These are phyloP conservation scores for Trichoderma atroviride DNA, from an alignment of 2,329 filamentous ascomycete genomes.

Conservation along the genomic window DNA sequence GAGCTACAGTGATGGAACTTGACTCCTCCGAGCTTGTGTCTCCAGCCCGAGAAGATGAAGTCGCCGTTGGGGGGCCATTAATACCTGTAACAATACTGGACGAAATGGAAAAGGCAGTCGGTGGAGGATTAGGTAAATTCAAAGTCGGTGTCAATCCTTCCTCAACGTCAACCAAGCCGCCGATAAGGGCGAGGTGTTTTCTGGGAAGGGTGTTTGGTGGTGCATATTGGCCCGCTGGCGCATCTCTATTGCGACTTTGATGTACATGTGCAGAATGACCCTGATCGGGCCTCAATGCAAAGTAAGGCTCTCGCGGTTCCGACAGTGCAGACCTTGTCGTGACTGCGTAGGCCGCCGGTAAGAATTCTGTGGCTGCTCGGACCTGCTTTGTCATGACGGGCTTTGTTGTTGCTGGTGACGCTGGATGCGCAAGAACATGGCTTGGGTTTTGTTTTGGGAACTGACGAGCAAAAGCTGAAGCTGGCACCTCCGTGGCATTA, in stretches of 20 bases:
- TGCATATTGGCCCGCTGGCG: background rate
- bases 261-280: background rate
- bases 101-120: background rate
- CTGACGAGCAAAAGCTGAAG: background rate
- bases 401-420: background rate
- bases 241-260: background rate
- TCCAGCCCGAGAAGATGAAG: background rate
- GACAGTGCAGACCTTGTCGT: background rate
- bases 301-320: slow-evolving; percentile 14
- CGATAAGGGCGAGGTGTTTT: background rate
- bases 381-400: background rate
- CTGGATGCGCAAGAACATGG: background rate
- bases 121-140: background rate
- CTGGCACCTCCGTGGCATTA: background rate
- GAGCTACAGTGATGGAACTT: slow-evolving; percentile 3
- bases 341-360: background rate
- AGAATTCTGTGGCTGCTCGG: background rate
- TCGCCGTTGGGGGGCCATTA: background rate
- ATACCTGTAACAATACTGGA: background rate
- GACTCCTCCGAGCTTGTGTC: background rate
- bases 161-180: background rate
- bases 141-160: background rate
- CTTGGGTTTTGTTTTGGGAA: background rate
- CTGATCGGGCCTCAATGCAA: background rate
- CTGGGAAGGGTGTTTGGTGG: background rate